Evolutionary conservation across 2,329 filamentous ascomycete genomes (phyloP), one percentile per base, ranked within the genome.

Genomic region (Aureobasidium sp.): DNA sequence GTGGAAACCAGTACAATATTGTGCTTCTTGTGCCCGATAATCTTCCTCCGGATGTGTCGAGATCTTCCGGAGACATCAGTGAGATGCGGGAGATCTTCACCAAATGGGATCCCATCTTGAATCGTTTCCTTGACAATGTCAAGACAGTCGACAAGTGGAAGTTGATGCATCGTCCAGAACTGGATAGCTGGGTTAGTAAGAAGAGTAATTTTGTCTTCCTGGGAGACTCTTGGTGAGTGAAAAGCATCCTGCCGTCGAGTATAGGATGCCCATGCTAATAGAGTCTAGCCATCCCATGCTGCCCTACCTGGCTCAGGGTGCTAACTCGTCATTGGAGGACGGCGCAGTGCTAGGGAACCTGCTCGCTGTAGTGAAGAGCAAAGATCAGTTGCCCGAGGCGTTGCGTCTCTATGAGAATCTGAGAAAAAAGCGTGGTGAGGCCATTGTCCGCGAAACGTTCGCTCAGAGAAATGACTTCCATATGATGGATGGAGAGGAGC

Each of bases 71-170:
- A 1, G 81, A 80, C 7, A 66, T 85, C 0, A 80, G 83, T 13
- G 84, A 89, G 72, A 85, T 88, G 83, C 77, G 75, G 54, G 73
- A 73, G 4, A 68, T 85, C 2, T 88, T 89, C 67, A 72, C 75
- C 6, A 78, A 76, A 0, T 90, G 87, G 87, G 86, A 89, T 73
- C 85, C 85, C 4, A 77, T 85, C 50, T 67, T 77, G 54, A 78
- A 72, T 27, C 68, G 70, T 16, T 76, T 81, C 50, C 69, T 81
- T 13, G 72, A 73, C 3, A 77, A 79, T 47, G 84, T 88, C 0
- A 78, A 82, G 41, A 77, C 73, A 1, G 84, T 88, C 0, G 81
- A 85, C 42, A 89, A 89, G 70, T 90, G 87, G 87, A 86, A 84
- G 68, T 70, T 90, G 37, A 85, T 88, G 82, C 79, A 83, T 45